Percentiles rank a stretch among this genome's conserved stretches.
Evolutionary conservation across 305 asterid genomes (phyloP).

Genomic region (Fraxinus sp.): DNA sequence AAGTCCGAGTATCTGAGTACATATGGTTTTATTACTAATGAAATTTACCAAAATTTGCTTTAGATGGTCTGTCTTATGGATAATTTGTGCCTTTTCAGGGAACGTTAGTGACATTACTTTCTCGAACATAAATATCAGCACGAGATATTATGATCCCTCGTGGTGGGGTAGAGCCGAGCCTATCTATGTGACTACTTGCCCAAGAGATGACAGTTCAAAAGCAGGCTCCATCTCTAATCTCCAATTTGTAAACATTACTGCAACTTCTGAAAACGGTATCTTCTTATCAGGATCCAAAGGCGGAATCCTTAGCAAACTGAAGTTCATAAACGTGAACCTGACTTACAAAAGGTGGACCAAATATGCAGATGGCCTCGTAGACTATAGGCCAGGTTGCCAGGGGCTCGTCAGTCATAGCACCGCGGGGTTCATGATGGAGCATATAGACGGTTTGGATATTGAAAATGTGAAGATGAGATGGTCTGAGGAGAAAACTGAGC

Average conservation of each 20-base stretch:
- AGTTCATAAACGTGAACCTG: slow-evolving; percentile 59
- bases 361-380: slow-evolving; percentile 61
- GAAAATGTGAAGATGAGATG: slow-evolving; percentile 70
- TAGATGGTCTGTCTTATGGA: not conserved
- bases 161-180: slow-evolving; percentile 99
- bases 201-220: slow-evolving; percentile 56
- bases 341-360: slow-evolving; percentile 79
- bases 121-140: slow-evolving; percentile 77
- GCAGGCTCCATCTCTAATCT: slow-evolving; percentile 69
- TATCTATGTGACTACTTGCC: slow-evolving; percentile 72
- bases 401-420: slow-evolving; percentile 69
- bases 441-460: slow-evolving; percentile 65
- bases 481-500: slow-evolving; percentile 44
- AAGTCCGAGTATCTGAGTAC: not conserved
- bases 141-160: slow-evolving; percentile 78
- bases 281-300: slow-evolving; percentile 74
- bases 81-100: slow-evolving; percentile 42
- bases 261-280: slow-evolving; percentile 79
- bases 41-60: not conserved
- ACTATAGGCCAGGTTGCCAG: slow-evolving; percentile 86
- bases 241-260: slow-evolving; percentile 66
- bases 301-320: slow-evolving; percentile 60
- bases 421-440: slow-evolving; percentile 89
- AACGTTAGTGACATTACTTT: slow-evolving; percentile 71
- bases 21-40: not conserved